Evolutionary conservation across 2,329 filamentous ascomycete species (phyloP).

Genomic region (Aureobasidium mangrovei): DNA sequence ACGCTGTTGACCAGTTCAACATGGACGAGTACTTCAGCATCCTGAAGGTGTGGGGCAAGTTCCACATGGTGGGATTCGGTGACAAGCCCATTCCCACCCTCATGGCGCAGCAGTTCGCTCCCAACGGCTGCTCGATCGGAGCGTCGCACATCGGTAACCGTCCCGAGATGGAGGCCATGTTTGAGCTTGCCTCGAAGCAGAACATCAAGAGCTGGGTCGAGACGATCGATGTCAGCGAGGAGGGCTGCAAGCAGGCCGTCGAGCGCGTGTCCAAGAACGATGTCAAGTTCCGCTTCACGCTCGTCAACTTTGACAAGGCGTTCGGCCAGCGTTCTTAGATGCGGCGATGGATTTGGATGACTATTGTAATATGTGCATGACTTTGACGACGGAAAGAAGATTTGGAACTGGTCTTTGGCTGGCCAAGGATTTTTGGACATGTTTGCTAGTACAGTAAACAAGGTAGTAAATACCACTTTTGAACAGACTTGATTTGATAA

Average conservation of each 20-base stretch:
- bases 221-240: conserved; percentile 62
- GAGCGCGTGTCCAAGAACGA: conserved; percentile 61
- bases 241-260: conserved; percentile 61
- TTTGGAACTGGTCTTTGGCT: conserved; percentile 8
- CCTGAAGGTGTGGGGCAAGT: conserved; percentile 72
- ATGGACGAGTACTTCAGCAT: conserved; percentile 64
- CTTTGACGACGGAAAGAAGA: not conserved
- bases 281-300: conserved; percentile 57
- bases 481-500: too few relatives aligned
- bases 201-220: conserved; percentile 49
- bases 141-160: conserved; percentile 43
- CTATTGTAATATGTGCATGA: conserved; percentile 9
- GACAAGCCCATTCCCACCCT: conserved; percentile 65
- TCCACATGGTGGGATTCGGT: conserved; percentile 71
- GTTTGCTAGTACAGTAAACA: too few relatives aligned
- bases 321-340: conserved; percentile 45
- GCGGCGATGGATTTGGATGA: conserved; percentile 5
- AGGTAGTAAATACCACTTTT: too few relatives aligned
- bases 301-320: conserved; percentile 58
- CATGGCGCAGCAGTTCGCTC: conserved; percentile 64
- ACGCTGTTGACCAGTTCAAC: conserved; percentile 59
- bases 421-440: not conserved
- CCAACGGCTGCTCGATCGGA: conserved; percentile 55
- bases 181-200: conserved; percentile 42
- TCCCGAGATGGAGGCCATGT: conserved; percentile 44